Percentiles rank a stretch among this genome's conserved stretches.
Evolutionary conservation across 192 early-diverging fungal genomes (phyloP).

Genomic region (Coemansia sp.): DNA sequence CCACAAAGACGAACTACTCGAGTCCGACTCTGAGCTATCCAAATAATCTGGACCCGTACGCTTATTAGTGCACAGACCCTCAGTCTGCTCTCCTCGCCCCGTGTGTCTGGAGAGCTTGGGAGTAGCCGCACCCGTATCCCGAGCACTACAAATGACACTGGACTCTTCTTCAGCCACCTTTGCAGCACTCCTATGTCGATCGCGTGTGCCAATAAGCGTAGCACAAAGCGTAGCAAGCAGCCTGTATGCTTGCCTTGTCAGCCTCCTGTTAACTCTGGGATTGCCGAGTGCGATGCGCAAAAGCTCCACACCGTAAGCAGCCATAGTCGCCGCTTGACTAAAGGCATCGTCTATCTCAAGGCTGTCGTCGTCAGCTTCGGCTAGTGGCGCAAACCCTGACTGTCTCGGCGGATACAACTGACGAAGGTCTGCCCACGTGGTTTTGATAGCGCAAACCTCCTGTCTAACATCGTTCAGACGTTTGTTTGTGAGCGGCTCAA

Average conservation of each 20-base stretch:
- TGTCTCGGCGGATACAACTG: not conserved
- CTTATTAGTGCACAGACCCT: too few species aligned
- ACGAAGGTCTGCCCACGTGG: not conserved
- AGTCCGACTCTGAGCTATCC: too few species aligned
- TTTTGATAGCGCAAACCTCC: not conserved
- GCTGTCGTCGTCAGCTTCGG: not conserved
- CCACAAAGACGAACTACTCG: too few species aligned
- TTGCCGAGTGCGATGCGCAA: not conserved
- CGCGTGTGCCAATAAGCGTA: not conserved
- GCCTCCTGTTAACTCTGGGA: not conserved
- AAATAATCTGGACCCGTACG: too few species aligned
- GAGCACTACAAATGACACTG: too few species aligned
- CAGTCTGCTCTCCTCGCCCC: too few species aligned
- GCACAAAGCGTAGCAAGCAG: not conserved
- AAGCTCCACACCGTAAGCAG: not conserved
- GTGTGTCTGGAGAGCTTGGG: too few species aligned
- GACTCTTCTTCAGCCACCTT: not conserved
- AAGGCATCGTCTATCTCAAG: not conserved
- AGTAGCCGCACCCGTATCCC: too few species aligned
- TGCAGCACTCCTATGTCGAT: not conserved
- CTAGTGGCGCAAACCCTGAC: not conserved
- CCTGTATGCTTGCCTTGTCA: not conserved
- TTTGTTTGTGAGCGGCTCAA: not conserved
- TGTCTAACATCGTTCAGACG: not conserved
- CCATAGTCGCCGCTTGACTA: not conserved